Conservation (phyloP, 805 yeast species). For the Kluyveromyces lactis region DNA sequence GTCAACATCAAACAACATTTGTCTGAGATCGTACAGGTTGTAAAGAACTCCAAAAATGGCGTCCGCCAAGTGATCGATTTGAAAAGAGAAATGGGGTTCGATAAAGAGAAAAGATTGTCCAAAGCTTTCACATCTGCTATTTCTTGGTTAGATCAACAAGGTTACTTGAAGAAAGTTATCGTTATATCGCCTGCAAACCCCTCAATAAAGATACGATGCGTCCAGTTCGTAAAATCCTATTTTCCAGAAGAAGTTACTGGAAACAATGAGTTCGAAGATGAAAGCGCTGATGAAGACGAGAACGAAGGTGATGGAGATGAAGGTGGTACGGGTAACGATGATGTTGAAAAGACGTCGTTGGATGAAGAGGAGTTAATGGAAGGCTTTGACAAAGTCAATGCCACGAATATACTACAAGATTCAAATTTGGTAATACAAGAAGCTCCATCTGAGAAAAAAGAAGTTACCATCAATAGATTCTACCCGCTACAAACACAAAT, state of each 20-base stretch:
- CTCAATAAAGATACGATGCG: conserved; percentile 40
- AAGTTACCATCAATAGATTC: conserved; percentile 36
- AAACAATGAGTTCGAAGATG: conserved; percentile 20
- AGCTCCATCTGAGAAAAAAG: conserved; percentile 6
- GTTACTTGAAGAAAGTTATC: conserved; percentile 42
- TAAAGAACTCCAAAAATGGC: conserved; percentile 51
- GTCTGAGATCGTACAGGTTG: conserved; percentile 36
- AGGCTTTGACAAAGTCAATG: conserved; percentile 23
- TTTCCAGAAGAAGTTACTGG: conserved; percentile 21
- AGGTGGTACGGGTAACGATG: conserved; percentile 23
- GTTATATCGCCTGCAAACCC: conserved; percentile 41
- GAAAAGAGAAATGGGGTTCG: conserved; percentile 48
- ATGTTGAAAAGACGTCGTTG: conserved; percentile 10
- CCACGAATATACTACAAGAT: conserved; percentile 21
- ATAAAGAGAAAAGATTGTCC: conserved; percentile 32
- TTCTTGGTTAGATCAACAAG: conserved; percentile 36
- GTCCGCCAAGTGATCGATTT: conserved; percentile 55
- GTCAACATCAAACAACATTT: conserved; percentile 23
- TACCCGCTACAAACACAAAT: conserved; percentile 63
- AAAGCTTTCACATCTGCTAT: conserved; percentile 44
- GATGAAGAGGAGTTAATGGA: conserved; percentile 28
- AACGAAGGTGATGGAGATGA: conserved; percentile 21
- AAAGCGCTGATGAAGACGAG: conserved; percentile 20
- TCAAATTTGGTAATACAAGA: conserved; percentile 21
- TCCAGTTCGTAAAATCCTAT: conserved; percentile 36